phyloP scores from a whole-genome alignment of 352 stramenopile species.

The Phytophthora fragariae region DNA sequence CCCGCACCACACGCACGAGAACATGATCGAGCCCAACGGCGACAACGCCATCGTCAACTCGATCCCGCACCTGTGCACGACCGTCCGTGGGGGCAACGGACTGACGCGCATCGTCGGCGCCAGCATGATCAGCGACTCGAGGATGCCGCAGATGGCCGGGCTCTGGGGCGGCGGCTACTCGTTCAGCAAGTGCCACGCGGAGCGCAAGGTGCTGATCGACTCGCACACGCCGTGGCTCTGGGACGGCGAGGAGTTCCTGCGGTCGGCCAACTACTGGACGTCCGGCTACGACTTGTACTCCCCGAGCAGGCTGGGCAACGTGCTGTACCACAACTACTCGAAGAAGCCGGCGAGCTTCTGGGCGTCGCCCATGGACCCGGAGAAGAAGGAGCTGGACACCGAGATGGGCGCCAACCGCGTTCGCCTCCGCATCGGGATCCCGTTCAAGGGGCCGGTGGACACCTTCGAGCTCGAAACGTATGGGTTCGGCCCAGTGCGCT shows the following conservation, averaged over 20 bases:
- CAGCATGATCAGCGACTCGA: constrained; percentile 72
- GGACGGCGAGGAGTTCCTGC: constrained; percentile 73
- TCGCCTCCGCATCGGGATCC: constrained; percentile 51
- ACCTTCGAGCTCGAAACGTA: constrained; percentile 62
- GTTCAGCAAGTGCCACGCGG: constrained; percentile 84
- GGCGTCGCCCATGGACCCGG: constrained; percentile 43
- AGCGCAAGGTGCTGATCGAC: constrained; percentile 68
- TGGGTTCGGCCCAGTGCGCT: constrained; percentile 53
- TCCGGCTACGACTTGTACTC: constrained; percentile 78
- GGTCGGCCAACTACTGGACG: constrained; percentile 65
- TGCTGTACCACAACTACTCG: constrained; percentile 79
- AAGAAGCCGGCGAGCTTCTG: constrained; percentile 66
- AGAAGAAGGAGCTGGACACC: constrained; percentile 44
- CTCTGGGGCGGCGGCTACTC: constrained; percentile 79
- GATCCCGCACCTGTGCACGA: constrained; percentile 77
- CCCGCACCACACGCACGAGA: constrained; percentile 73
- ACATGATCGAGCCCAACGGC: constrained; percentile 73
- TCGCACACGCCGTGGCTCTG: constrained; percentile 81
- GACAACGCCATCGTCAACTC: constrained; percentile 70
- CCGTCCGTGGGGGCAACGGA: constrained; percentile 55
- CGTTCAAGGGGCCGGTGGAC: constrained; percentile 62
- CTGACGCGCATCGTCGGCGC: constrained; percentile 72
- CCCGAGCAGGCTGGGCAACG: constrained; percentile 52
- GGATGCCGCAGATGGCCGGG: constrained; percentile 69
- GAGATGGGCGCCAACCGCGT: constrained; percentile 62